These are phyloP conservation scores for Candida pseudoglaebosa DNA, from an alignment of 805 yeast species.

Conservation along the genomic window DNA sequence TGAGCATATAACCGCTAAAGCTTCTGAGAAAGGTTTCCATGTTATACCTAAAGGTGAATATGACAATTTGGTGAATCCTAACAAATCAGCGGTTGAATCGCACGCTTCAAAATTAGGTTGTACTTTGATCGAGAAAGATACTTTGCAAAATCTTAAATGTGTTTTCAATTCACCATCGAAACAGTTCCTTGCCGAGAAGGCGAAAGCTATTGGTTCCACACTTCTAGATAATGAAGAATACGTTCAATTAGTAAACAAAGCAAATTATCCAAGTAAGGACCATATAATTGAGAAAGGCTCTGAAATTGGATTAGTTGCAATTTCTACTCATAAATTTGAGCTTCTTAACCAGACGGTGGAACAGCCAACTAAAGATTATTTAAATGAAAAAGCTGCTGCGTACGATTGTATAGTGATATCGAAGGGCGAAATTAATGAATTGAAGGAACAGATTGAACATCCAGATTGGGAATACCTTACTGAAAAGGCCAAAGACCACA, in stretches of 20 bases:
- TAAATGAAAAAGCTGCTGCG: constrained; percentile 20
- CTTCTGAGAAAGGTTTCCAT: constrained; percentile 10
- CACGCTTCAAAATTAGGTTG: constrained; percentile 4
- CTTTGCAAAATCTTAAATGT: constrained; percentile 3
- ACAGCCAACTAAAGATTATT: constrained; percentile 28
- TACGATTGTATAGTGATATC: constrained; percentile 17
- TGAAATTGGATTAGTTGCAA: constrained; percentile 5
- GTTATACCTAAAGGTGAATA: constrained; percentile 13
- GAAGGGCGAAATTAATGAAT: constrained; percentile 4
- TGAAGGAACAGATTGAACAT: constrained; percentile 12
- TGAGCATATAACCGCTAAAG: constrained; percentile 7
- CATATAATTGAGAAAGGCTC: constrained; percentile 1
- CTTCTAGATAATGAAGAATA: constrained; percentile 11
- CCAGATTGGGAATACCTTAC: constrained; percentile 28
- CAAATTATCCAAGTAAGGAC: constrained; percentile 3
- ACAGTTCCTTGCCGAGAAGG: constrained; percentile 14
- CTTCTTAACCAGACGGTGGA: constrained; percentile 7
- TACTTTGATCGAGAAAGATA: constrained; percentile 2
- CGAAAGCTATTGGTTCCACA: constrained; percentile 9
- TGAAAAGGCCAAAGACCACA: constrained; percentile 14
- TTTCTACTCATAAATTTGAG: constrained; percentile 10
- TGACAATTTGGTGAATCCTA: constrained; percentile 7
- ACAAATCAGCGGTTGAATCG: not conserved
- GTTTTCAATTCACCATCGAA: constrained; percentile 13
- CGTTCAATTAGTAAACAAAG: constrained; percentile 4